These are phyloP conservation scores for Emergomyces pasteurianus DNA, from an alignment of 2,329 filamentous ascomycete species.

Conservation along the genomic window DNA sequence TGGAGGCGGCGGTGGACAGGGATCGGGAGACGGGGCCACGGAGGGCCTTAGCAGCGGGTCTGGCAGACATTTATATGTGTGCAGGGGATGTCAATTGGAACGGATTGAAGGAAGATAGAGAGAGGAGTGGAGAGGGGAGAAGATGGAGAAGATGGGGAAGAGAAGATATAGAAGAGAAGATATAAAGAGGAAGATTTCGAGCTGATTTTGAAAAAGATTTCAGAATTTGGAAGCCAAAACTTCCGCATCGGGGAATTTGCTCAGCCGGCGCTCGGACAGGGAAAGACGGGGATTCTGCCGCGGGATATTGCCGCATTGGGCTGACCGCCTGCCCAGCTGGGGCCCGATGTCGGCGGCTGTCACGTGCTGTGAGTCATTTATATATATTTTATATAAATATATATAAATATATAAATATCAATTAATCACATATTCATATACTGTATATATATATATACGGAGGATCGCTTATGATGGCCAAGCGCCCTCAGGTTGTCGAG, in stretches of 20 bases:
- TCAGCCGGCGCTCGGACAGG: too few relatives aligned
- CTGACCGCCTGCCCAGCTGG: neutral
- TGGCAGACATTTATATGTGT: slow-evolving; percentile 31
- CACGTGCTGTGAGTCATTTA: neutral
- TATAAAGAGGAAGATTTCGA: too few relatives aligned
- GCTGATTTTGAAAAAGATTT: too few relatives aligned
- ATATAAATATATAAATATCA: too few relatives aligned
- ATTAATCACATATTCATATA: too few relatives aligned
- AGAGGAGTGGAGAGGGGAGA: neutral
- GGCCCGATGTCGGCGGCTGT: neutral
- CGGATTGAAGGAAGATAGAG: neutral
- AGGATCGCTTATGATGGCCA: too few relatives aligned
- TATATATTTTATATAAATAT: too few relatives aligned
- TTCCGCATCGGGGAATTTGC: neutral
- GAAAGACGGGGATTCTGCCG: neutral
- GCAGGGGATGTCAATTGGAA: neutral
- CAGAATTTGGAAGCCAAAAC: neutral
- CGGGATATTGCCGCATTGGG: neutral
- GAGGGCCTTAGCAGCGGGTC: slow-evolving; percentile 44
- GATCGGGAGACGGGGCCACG: slow-evolving; percentile 44
- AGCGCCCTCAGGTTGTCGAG: too few relatives aligned
- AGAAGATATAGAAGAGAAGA: too few relatives aligned
- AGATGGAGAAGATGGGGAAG: neutral
- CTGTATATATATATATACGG: too few relatives aligned
- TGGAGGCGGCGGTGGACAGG: slow-evolving; percentile 34